Conservation (phyloP, 306 rosid species). For the Citrullus colocynthis region DNA sequence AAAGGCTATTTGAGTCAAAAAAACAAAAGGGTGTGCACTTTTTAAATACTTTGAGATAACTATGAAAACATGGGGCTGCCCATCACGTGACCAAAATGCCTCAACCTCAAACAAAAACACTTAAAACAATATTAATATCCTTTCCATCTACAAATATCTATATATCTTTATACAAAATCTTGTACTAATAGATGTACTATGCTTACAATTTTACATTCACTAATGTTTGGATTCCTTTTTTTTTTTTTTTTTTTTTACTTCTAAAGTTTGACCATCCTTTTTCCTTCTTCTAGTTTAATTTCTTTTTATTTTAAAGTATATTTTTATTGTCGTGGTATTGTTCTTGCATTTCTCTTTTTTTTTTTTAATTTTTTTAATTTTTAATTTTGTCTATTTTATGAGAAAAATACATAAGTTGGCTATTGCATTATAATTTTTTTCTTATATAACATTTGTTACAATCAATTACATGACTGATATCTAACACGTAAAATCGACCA, state of each 20-base stretch:
- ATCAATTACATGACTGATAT: neutral
- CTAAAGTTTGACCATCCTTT: neutral
- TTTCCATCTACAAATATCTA: neutral
- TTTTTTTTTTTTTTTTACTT: neutral
- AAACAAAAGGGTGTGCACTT: neutral
- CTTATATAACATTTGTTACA: neutral
- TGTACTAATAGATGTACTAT: neutral
- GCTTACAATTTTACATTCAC: neutral
- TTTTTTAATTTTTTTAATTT: neutral
- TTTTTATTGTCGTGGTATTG: too few relatives aligned
- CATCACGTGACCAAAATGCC: neutral
- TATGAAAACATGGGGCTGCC: neutral
- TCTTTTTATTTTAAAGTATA: too few relatives aligned
- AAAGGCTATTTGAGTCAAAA: neutral
- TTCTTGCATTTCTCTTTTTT: neutral
- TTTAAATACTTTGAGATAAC: neutral
- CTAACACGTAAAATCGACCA: neutral
- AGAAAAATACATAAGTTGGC: neutral
- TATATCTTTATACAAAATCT: neutral
- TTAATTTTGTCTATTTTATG: neutral
- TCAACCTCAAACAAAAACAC: neutral
- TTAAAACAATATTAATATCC: neutral
- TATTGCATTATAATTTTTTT: too few relatives aligned
- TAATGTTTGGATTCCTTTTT: neutral
- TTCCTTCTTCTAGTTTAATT: neutral